Percentiles rank a stretch among this genome's conserved stretches.
Conservation (phyloP, 2,329 filamentous ascomycete species). For the Penicillium palitans region DNA sequence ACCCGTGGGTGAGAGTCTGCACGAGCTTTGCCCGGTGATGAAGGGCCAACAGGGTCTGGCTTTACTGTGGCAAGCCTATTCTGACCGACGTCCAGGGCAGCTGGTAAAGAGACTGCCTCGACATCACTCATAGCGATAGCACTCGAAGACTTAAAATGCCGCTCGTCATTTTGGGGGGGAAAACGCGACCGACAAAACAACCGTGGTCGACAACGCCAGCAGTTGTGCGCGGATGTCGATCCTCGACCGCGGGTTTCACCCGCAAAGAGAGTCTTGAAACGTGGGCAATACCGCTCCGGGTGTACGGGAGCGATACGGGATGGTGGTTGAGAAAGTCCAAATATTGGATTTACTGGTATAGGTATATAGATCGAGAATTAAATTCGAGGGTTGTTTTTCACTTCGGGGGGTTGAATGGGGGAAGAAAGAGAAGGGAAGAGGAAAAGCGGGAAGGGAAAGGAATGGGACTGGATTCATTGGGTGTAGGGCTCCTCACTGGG, state of each 20-base stretch:
- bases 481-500: slow-evolving; percentile 14
- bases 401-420: slow-evolving; percentile 9
- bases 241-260: slow-evolving; percentile 27
- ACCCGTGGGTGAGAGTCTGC: slow-evolving; percentile 18
- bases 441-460: slow-evolving; percentile 22
- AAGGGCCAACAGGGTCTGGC: slow-evolving; percentile 30
- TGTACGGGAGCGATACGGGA: slow-evolving; percentile 8
- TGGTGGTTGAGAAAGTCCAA: neutral
- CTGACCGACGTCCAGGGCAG: slow-evolving; percentile 38
- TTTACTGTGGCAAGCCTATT: slow-evolving; percentile 34
- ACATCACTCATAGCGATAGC: slow-evolving; percentile 52
- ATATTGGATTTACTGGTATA: slow-evolving; percentile 6
- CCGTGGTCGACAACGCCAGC: slow-evolving; percentile 38
- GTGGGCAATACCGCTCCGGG: slow-evolving; percentile 12
- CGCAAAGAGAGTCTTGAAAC: slow-evolving; percentile 11
- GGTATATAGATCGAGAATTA: neutral
- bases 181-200: slow-evolving; percentile 36
- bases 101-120: slow-evolving; percentile 42
- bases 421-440: slow-evolving; percentile 19
- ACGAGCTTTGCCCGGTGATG: slow-evolving; percentile 24
- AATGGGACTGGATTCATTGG: slow-evolving; percentile 16
- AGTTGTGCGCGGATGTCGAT: slow-evolving; percentile 36
- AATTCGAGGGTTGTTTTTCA: neutral
- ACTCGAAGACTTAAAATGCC: slow-evolving; percentile 40
- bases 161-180: slow-evolving; percentile 47